These are phyloP conservation scores for Phanerodontia chrysosporium DNA, from an alignment of 768 basidiomycete species.

Conservation along the genomic window DNA sequence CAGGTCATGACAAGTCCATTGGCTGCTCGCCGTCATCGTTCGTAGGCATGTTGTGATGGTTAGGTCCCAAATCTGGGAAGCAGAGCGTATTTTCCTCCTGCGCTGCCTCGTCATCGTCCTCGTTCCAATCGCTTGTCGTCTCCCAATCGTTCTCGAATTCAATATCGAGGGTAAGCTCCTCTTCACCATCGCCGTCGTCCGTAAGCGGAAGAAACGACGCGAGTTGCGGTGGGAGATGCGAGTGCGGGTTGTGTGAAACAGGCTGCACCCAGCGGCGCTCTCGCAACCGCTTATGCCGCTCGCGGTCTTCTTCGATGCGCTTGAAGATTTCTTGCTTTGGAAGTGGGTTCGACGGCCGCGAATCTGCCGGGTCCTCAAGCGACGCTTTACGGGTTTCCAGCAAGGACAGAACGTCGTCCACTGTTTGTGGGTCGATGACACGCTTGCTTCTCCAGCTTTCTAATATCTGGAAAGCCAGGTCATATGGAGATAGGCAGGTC, in stretches of 20 bases:
- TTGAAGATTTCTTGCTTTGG: constrained; percentile 67
- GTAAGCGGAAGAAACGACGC: constrained; percentile 60
- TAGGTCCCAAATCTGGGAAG: constrained; percentile 42
- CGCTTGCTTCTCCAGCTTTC: constrained; percentile 88
- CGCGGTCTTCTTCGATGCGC: constrained; percentile 89
- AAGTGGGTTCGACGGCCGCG: constrained; percentile 22
- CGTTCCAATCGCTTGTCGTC: constrained; percentile 87
- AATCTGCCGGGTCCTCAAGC: constrained; percentile 16
- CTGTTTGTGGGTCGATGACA: constrained; percentile 70
- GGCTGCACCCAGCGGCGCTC: constrained; percentile 92
- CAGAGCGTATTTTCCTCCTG: constrained; percentile 68
- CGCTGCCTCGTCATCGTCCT: constrained; percentile 78
- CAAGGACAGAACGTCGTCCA: constrained; percentile 63
- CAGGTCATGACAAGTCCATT: constrained; percentile 33
- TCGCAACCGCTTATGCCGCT: constrained; percentile 86
- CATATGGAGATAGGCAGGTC: background rate
- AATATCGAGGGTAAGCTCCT: constrained; percentile 66
- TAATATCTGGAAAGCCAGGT: constrained; percentile 55
- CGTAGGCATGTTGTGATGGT: background rate
- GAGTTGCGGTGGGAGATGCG: constrained; percentile 38
- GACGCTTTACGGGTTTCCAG: constrained; percentile 46
- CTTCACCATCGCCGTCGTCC: constrained; percentile 46
- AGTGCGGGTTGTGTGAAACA: constrained; percentile 47
- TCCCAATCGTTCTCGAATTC: constrained; percentile 92
- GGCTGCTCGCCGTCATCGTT: constrained; percentile 37